These are phyloP conservation scores for Phalaenopsis equestris DNA, from an alignment of 106 monocot genomes.

Conservation along the genomic window DNA sequence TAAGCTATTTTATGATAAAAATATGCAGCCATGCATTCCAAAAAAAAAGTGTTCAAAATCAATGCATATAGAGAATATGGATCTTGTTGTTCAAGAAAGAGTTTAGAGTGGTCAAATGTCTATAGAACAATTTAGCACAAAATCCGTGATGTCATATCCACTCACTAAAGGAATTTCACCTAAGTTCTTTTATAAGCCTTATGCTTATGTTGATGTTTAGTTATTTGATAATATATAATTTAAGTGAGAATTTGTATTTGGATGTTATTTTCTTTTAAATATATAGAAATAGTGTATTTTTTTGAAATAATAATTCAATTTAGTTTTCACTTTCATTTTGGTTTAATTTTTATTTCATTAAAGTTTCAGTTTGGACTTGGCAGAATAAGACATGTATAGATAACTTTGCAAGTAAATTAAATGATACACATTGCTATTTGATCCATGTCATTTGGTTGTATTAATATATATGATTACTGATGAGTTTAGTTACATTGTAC, in stretches of 20 bases:
- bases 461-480: neutral
- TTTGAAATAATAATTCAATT: too few relatives aligned
- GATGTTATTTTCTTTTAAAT: neutral
- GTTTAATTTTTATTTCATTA: neutral
- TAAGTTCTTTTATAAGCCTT: neutral
- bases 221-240: neutral
- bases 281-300: neutral
- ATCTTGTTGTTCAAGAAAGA: constrained; percentile 12
- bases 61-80: neutral
- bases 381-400: neutral
- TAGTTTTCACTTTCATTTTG: too few relatives aligned
- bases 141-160: neutral
- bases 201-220: neutral
- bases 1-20: constrained; percentile 16
- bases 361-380: neutral
- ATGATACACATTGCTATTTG: neutral
- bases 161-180: neutral
- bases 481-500: neutral
- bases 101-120: neutral
- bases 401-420: neutral
- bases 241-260: neutral
- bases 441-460: neutral
- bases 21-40: neutral
- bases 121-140: neutral
- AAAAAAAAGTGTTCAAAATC: neutral